Evolutionary conservation across 768 basidiomycete genomes (phyloP), one percentile per base, ranked within the genome.

Genomic region (Suillus decipiens): DNA sequence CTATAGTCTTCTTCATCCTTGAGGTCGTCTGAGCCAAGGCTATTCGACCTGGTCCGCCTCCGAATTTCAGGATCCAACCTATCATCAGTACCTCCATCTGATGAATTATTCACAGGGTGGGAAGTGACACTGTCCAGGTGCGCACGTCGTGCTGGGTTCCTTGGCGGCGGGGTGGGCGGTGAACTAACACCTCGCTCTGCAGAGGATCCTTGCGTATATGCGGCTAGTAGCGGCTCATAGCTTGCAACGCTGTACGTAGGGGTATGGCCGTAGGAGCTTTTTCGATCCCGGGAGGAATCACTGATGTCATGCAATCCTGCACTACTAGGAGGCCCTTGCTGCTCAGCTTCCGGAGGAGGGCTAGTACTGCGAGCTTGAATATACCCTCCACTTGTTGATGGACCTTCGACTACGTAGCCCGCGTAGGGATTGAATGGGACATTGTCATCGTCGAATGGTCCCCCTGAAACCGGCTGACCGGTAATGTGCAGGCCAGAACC

Each of bases 1-100:
- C 81, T 82, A 74, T 86, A 85, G 64, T 86, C 86, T 64, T 85
- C 82, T 34, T 84, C 81, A 66, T 88, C 85, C 64, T 73, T 76
- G 51, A 80, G 60, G 24, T 62, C 48, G 43, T 66, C 66, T n/a
- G 66, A 63, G 34, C 64, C 69, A 14, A 61, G 67, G 41, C 68
- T 67, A 53, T 67, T 61, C n/a, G 68, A 72, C 61, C 66, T 66
- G 41, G 66, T 69, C 57, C 64, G 65, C 50, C 66, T 60, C 47
- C 64, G 68, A 36, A 70, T 56, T 14, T 68, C 70, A 42, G 71
- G 55, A 62, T 71, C 68, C 50, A 75, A 66, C 48, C 59, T 57
- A 59, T 69, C 60, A 60, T 61, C 75, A 5, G 70, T 51, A 73
- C 79, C 63, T 68, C 66, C 72, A 17, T 68, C 68, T 15, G 63